A percentile compares a stretch with the other conserved stretches of the same genome.
Evolutionary conservation across 75 land plant species (phyloP).

Genomic region (Picea sitchensis): DNA sequence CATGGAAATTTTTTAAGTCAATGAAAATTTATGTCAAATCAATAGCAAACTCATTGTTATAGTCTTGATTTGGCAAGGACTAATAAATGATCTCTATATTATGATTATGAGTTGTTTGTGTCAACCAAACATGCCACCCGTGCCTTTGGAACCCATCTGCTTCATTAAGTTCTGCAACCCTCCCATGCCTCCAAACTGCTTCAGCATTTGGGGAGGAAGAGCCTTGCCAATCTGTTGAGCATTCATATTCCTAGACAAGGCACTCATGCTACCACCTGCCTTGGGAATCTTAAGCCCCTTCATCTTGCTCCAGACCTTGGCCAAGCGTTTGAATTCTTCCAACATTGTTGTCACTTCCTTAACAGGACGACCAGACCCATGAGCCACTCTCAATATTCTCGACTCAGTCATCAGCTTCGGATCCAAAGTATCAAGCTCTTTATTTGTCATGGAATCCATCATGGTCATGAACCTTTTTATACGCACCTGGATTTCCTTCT

Average conservation of each 20-base stretch:
- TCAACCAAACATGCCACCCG: constrained; percentile 80
- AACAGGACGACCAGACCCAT: constrained; percentile 71
- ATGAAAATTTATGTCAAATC: too few species aligned
- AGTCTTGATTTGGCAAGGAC: too few species aligned
- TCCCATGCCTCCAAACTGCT: constrained; percentile 90
- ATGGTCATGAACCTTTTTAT: too few species aligned
- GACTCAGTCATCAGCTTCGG: constrained; percentile 91
- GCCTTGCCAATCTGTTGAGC: constrained; percentile 90
- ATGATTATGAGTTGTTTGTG: background rate
- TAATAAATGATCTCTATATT: background rate
- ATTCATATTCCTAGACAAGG: constrained; percentile 87
- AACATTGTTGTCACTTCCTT: constrained; percentile 80
- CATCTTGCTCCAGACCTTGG: constrained; percentile 98
- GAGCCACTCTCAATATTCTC: constrained; percentile 73
- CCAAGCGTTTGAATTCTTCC: constrained; percentile 90
- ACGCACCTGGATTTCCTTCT: too few species aligned
- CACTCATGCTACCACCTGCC: constrained; percentile 91
- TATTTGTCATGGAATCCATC: too few species aligned
- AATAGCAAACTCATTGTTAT: too few species aligned
- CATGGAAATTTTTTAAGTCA: too few species aligned
- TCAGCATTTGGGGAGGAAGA: constrained; percentile 91
- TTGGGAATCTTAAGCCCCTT: constrained; percentile 97
- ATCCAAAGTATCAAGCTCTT: constrained; percentile 91
- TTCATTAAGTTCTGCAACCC: constrained; percentile 94
- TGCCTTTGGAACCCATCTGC: constrained; percentile 77